Base-by-base conservation (phyloP, 169 alveolate genomes). In the Plasmodium knowlesi region DNA sequence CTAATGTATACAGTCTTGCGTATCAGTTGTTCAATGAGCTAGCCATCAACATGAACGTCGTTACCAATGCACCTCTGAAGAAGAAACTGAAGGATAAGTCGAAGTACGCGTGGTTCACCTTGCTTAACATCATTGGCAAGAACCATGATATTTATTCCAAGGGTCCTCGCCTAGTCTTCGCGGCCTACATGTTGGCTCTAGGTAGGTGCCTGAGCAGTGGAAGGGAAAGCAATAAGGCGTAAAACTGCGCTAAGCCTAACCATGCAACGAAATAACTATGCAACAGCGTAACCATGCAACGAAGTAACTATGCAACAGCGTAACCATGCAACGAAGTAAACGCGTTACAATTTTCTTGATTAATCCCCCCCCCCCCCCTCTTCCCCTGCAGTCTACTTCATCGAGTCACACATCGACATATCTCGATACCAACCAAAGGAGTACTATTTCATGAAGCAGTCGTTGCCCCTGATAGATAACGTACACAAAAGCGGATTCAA, bases 1-100 rank as follows among this genome's bases (percentile, higher is more conserved):
- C 93, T n/a, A 85, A 85, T 85, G 82, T 85, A 8, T 85, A 85
- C n/a, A 85, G 93, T 73, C 61, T 85, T 50, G 93, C 93, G 6
- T 85, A 85, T 73, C 93, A 85, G 46, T 43, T 85, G 41, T 85
- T 85, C 57, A 85, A 85, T 28, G 93, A 85, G 46, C 53, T 85
- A 50, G 93, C 93, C 46, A 85, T 85, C 41, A 85, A 85, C 41
- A 85, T 85, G 82, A 85, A 85, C 28, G 92, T 83, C 10, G 67
- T 85, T 53, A 74, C 93, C 5, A 85, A 85, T 34, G 30, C 84
- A 5, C 93, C 93, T 37, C 61, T 85, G 43, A 85, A 85, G 79
- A 85, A 73, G 28, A 74, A 76, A 19, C 70, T 85, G 22, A 85
- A 85, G 53, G 53, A 74, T 41, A 85, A 73, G 39, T 50, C 93